Evolutionary conservation across 2,329 filamentous ascomycete species (phyloP), one percentile per base, ranked within the genome.

Genomic region (Cladosporium sp.): DNA sequence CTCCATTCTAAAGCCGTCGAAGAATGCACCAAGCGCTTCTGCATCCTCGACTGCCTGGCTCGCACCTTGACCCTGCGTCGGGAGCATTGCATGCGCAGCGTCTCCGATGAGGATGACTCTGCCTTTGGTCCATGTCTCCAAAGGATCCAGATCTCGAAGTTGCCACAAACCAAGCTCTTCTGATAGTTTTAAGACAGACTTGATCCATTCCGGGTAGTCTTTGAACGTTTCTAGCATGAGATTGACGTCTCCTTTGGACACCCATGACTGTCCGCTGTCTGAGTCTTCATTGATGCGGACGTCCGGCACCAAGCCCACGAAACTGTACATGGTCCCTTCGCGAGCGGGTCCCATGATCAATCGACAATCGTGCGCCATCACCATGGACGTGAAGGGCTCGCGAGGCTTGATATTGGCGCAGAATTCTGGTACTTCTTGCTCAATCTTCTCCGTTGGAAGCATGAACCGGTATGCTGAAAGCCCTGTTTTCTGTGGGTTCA

Each of bases 281-380:
- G 65, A 58, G 12, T 67, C 61, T 48, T 73, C 71, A 7, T 69
- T 62, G 61, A 72, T 68, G 39, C 65, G 54, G 15, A 69, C 68
- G 56, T 76, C 72, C 0, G 73, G 73, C 0, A 77, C 72, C 6
- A 77, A 56, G 0, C 68, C 70, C 4, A 50, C 47, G 32, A 77
- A 64, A 32, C 73, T 70, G 53, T 70, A 74, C 0, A 76, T 55
- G 3, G 67, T 61, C 0, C 68, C 69, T 12, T 68, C 60, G 5
- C 74, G 60, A 1, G 68, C 72, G 1, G 73, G 73, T 2, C 73
- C 73, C 71, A 76, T 74, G 30, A 77, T 68, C n/a, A 62, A 34
- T 4, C 60, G 54, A 30, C 55, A 57, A 22, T 70, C 64, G 24
- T 74, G 69, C 0, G 67, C 73, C 50, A 76, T 61, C 2, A 77